Conservation (phyloP, 2,329 filamentous ascomycete genomes). For the Emmonsiellopsis sp. region DNA sequence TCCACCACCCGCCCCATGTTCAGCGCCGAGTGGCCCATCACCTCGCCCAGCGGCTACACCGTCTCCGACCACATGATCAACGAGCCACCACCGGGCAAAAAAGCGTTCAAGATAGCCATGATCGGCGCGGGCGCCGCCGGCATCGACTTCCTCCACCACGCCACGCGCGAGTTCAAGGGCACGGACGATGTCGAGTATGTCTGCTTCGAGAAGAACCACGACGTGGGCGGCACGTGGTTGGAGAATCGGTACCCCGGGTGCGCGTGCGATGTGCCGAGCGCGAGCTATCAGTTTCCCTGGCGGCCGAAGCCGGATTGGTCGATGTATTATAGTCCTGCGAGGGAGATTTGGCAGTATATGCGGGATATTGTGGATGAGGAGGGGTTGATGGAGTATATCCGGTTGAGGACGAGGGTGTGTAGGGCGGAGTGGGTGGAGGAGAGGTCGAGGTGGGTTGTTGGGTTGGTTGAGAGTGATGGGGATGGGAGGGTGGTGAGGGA, state of each 20-base stretch:
- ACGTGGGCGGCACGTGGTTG: constrained; percentile 30
- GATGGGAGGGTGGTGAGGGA: constrained; percentile 15
- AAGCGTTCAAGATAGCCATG: constrained; percentile 13
- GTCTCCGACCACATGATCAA: constrained; percentile 12
- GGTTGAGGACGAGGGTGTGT: constrained; percentile 48
- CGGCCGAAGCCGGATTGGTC: constrained; percentile 60
- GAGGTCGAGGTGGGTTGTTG: constrained; percentile 28
- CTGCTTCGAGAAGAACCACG: constrained; percentile 25
- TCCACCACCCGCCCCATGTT: constrained; percentile 10
- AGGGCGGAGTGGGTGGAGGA: constrained; percentile 46
- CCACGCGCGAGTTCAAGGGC: constrained; percentile 5
- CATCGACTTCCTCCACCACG: constrained; percentile 15
- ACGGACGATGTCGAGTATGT: constrained; percentile 14
- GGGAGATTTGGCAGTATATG: constrained; percentile 62
- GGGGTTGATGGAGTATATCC: constrained; percentile 52
- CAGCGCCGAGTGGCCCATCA: constrained; percentile 7
- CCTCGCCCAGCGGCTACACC: constrained; percentile 8
- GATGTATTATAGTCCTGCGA: constrained; percentile 57
- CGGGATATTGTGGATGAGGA: constrained; percentile 54
- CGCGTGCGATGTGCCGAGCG: constrained; percentile 59
- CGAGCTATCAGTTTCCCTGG: constrained; percentile 63
- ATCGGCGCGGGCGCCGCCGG: constrained; percentile 13
- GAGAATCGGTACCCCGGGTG: constrained; percentile 51
- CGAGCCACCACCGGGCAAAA: constrained; percentile 7
- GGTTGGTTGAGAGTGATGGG: constrained; percentile 9